Evolutionary conservation across 2,329 filamentous ascomycete species (phyloP), one percentile per base, ranked within the genome.

Genomic region (Aspergillus tanneri): DNA sequence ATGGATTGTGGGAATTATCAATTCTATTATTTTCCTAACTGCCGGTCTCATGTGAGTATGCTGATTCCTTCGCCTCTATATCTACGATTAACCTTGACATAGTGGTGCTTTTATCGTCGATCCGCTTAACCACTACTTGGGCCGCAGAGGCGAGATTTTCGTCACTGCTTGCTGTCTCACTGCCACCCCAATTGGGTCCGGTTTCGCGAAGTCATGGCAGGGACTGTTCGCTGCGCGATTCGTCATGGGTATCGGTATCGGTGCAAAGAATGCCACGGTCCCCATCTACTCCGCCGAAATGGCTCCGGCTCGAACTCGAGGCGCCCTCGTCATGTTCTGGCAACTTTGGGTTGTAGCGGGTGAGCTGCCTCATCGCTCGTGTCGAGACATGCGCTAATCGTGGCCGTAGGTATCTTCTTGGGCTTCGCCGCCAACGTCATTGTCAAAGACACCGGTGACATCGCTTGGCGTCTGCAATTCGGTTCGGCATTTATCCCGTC

Each of bases 401-500:
- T 75, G 61, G 74, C 73, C 11, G 72, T 77, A 16, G 74, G 73
- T 6, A n/a, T n/a, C n/a, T 76, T 77, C 51, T 68, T 68, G 59
- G 56, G 60, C n/a, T 53, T 71, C n/a, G 8, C 57, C 63, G 5
- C n/a, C n/a, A n/a, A n/a, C n/a, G n/a, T n/a, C n/a, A n/a, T n/a
- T n/a, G n/a, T n/a, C n/a, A n/a, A n/a, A n/a, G n/a, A n/a, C n/a
- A n/a, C n/a, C n/a, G 40, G 53, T 8, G 81, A 83, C 21, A 74
- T 78, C 21, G 71, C 83, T 54, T 88, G 85, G 85, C 79, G 85
- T 23, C 71, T 87, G 24, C 86, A 87, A 81, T 77, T 88, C 60
- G 83, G 78, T 2, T 86, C 82, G 6, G 84, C 85, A 6, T 78
- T 86, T 54, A 74, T 86, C 2, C 80, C 81, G 14, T 64, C 65